Percentiles rank a stretch among this genome's conserved stretches.
phyloP scores from a whole-genome alignment of 345 rosid genomes.

The Murraya paniculata region DNA sequence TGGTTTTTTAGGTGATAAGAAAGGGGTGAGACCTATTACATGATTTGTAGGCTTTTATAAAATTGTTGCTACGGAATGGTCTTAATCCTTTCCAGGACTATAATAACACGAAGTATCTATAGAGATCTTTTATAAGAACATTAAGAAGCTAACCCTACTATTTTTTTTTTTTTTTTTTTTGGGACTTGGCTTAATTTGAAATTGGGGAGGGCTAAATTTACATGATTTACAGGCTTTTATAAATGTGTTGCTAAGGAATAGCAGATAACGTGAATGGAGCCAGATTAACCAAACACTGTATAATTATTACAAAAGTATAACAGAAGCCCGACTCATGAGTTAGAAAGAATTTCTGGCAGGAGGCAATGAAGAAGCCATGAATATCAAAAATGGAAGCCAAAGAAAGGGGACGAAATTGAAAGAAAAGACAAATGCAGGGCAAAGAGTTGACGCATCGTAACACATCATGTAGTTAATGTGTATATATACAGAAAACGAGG shows the following conservation, averaged over 20 bases:
- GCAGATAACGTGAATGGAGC: constrained; percentile 20
- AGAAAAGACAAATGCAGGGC: neutral
- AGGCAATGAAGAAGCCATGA: no score
- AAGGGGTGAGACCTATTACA: constrained; percentile 38
- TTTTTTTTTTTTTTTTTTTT: constrained; percentile 15
- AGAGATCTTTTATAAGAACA: neutral
- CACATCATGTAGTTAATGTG: neutral
- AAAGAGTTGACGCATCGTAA: neutral
- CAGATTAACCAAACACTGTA: constrained; percentile 20
- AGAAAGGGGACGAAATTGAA: neutral
- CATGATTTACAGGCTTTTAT: constrained; percentile 58
- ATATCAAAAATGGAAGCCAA: neutral
- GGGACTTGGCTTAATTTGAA: neutral
- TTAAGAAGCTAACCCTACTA: neutral
- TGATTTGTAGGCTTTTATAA: constrained; percentile 58
- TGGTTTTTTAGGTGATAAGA: neutral
- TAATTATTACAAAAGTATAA: neutral
- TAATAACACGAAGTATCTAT: neutral
- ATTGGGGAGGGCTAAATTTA: constrained; percentile 19
- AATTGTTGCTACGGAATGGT: constrained; percentile 40
- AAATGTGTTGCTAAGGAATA: constrained; percentile 46
- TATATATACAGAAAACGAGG: neutral
- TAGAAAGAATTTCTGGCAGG: neutral
- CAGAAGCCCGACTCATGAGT: constrained; percentile 23
- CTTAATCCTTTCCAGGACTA: constrained; percentile 47